Evolutionary conservation across 2,329 filamentous ascomycete genomes (phyloP).

Genomic region (Colletotrichum brevisporum): DNA sequence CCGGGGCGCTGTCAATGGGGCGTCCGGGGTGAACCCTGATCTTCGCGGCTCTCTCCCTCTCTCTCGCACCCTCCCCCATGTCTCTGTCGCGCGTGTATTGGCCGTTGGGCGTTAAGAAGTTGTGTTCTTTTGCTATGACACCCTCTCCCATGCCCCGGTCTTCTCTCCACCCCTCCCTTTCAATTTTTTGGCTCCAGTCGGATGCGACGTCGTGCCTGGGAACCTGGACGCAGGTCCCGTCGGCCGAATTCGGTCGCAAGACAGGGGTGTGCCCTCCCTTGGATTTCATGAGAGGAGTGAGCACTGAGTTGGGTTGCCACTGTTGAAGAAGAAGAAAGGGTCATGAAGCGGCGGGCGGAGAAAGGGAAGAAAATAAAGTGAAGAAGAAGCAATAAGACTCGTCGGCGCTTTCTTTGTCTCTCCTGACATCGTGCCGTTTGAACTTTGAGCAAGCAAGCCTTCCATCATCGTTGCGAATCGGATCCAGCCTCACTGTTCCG

Average conservation of each 20-base stretch:
- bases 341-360: conserved; percentile 2
- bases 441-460: too few relatives aligned
- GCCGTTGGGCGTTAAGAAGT: too few relatives aligned
- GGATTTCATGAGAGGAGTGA: not conserved
- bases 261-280: conserved; percentile 4
- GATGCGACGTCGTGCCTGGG: conserved; percentile 21
- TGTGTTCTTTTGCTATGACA: too few relatives aligned
- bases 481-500: not conserved
- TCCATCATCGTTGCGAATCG: not conserved
- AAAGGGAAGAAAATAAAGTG: not conserved
- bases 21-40: conserved; percentile 19
- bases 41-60: conserved; percentile 20
- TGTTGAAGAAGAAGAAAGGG: conserved; percentile 30
- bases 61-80: too few relatives aligned
- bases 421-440: conserved; percentile 15
- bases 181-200: conserved; percentile 3
- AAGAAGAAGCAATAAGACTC: conserved; percentile 2
- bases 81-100: too few relatives aligned
- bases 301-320: too few relatives aligned
- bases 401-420: conserved; percentile 6
- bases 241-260: conserved; percentile 16
- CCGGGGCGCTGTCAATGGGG: not conserved
- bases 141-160: not conserved
- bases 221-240: conserved; percentile 10
- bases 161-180: conserved; percentile 8